A percentile compares a stretch with the other conserved stretches of the same genome.
phyloP scores from a whole-genome alignment of 1,139 yeast species.

The Zygosaccharomyces pseudobailii region DNA sequence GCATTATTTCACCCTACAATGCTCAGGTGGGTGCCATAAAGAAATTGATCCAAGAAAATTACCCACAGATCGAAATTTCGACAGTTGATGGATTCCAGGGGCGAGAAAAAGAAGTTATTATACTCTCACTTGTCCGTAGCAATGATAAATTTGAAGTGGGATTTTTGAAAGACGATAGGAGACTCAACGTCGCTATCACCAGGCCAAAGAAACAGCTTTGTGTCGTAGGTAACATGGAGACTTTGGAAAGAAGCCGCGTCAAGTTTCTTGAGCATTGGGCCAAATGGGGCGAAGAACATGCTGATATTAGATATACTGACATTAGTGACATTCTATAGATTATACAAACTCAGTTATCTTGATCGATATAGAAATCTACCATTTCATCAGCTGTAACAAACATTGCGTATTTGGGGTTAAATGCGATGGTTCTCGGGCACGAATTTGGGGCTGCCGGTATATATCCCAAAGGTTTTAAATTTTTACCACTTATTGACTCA shows the following conservation, averaged over 20 bases:
- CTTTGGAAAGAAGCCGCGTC: conserved; percentile 41
- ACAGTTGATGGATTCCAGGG: conserved; percentile 95
- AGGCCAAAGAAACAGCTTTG: conserved; percentile 84
- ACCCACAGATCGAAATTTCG: conserved; percentile 67
- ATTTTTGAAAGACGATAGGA: conserved; percentile 62
- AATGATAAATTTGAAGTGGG: conserved; percentile 67
- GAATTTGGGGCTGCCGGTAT: conserved; percentile 32
- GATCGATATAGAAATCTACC: conserved; percentile 34
- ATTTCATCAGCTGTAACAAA: conserved; percentile 74
- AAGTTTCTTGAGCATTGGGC: conserved; percentile 64
- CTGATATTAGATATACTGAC: conserved; percentile 68
- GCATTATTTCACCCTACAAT: conserved; percentile 82
- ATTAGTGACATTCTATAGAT: conserved; percentile 29
- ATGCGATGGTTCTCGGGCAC: conserved; percentile 58
- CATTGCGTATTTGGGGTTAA: conserved; percentile 73
- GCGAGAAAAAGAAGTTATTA: conserved; percentile 79
- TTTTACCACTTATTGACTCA: conserved; percentile 31
- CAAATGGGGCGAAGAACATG: conserved; percentile 61
- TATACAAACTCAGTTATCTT: conserved; percentile 27
- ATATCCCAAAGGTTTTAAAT: conserved; percentile 30
- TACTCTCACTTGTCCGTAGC: conserved; percentile 76
- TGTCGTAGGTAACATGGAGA: conserved; percentile 80
- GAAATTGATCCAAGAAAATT: conserved; percentile 43
- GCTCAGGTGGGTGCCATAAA: conserved; percentile 74
- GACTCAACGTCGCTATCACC: conserved; percentile 88